Evolutionary conservation across 345 rosid genomes (phyloP).

Genomic region (Hirschfeldia incana): DNA sequence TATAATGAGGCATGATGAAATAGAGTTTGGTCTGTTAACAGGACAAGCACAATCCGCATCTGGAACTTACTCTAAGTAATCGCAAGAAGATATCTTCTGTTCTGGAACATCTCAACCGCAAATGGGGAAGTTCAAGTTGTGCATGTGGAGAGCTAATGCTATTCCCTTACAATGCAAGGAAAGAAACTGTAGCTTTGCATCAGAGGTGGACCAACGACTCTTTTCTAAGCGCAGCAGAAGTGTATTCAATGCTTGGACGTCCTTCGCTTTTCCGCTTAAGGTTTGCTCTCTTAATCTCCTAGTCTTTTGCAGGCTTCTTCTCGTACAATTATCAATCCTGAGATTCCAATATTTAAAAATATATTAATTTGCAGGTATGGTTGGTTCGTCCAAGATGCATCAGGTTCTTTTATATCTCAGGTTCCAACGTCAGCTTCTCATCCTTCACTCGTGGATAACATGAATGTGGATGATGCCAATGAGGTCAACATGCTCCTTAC

Average conservation of each 20-base stretch:
- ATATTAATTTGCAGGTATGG: constrained; percentile 76
- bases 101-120: constrained; percentile 87
- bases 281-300: constrained; percentile 46
- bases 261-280: constrained; percentile 88
- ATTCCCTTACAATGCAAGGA: constrained; percentile 68
- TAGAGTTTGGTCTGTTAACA: constrained; percentile 45
- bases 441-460: constrained; percentile 44
- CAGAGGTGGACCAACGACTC: constrained; percentile 88
- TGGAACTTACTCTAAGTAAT: constrained; percentile 94
- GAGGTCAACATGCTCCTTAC: constrained; percentile 30
- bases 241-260: constrained; percentile 66
- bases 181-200: constrained; percentile 57
- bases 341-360: constrained; percentile 5
- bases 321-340: constrained; percentile 1
- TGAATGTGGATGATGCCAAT: constrained; percentile 43
- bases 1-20: constrained; percentile 22
- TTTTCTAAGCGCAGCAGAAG: constrained; percentile 68
- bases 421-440: constrained; percentile 38
- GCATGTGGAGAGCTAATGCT: constrained; percentile 84
- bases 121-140: constrained; percentile 89
- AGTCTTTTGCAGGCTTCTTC: constrained; percentile 12
- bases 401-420: constrained; percentile 45
- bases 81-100: constrained; percentile 97
- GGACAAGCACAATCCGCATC: constrained; percentile 93
- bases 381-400: constrained; percentile 62